A percentile compares a stretch with the other conserved stretches of the same genome.
Evolutionary conservation across 768 basidiomycete genomes (phyloP).

Genomic region (Lanmaoa rubissima): DNA sequence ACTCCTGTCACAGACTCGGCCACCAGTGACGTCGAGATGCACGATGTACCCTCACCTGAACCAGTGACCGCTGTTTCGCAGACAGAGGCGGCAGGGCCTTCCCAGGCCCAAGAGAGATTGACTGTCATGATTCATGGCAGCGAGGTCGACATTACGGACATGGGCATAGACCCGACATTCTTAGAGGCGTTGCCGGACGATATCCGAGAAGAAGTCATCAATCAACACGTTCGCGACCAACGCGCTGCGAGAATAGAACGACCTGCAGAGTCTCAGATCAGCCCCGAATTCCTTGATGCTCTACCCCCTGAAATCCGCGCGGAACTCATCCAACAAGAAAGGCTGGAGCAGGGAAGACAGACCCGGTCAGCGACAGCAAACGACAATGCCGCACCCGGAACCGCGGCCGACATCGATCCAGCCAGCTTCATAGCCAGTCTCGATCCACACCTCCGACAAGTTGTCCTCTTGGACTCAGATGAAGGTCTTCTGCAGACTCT

Average conservation of each 20-base stretch:
- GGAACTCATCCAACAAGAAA: constrained; percentile 95
- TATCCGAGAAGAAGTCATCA: constrained; percentile 97
- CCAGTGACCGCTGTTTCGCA: constrained; percentile 17
- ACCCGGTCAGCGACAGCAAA: constrained; percentile 33
- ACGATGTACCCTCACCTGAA: constrained; percentile 34
- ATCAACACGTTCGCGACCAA: constrained; percentile 94
- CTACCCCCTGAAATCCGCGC: constrained; percentile 95
- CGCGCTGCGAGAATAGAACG: constrained; percentile 73
- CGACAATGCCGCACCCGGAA: constrained; percentile 32
- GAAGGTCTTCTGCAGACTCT: constrained; percentile 80
- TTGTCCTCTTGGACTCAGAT: constrained; percentile 87
- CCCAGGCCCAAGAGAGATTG: constrained; percentile 57
- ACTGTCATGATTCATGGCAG: constrained; percentile 92
- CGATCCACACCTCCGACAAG: constrained; percentile 84
- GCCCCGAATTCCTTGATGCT: constrained; percentile 92
- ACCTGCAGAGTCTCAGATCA: constrained; percentile 84
- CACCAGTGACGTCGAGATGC: constrained; percentile 50
- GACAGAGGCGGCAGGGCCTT: constrained; percentile 27
- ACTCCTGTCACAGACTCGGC: constrained; percentile 33
- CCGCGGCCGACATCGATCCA: constrained; percentile 75
- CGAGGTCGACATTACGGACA: constrained; percentile 95
- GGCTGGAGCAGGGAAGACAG: constrained; percentile 73
- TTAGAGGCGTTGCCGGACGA: constrained; percentile 97
- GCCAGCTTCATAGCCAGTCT: constrained; percentile 91
- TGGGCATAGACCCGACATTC: constrained; percentile 97